phyloP scores from a whole-genome alignment of 2,329 filamentous ascomycete species.

The Ascochyta rabiei region DNA sequence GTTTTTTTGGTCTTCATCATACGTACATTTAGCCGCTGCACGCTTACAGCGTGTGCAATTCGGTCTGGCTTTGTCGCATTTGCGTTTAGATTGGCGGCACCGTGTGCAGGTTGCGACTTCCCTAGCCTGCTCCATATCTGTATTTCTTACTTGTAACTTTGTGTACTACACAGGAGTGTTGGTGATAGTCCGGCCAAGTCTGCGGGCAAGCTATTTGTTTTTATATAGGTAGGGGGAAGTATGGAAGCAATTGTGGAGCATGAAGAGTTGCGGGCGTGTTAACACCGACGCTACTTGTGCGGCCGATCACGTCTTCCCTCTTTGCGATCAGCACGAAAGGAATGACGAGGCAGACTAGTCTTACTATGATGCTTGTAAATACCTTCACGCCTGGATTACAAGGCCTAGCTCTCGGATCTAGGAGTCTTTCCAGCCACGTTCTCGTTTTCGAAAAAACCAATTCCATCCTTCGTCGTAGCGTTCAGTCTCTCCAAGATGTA shows the following conservation, averaged over 20 bases:
- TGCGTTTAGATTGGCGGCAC: conserved; percentile 25
- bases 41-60: conserved; percentile 19
- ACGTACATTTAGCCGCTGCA: conserved; percentile 15
- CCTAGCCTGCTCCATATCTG: conserved; percentile 9
- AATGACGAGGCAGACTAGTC: neutral
- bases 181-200: neutral
- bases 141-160: neutral
- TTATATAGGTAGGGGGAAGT: too few species aligned
- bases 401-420: neutral
- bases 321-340: too few species aligned
- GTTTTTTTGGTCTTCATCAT: neutral
- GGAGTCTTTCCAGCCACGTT: neutral
- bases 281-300: too few species aligned
- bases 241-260: too few species aligned
- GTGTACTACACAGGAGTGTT: neutral
- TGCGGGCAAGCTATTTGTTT: neutral
- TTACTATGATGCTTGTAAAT: neutral
- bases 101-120: conserved; percentile 22
- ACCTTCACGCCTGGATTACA: neutral
- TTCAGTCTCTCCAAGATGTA: conserved; percentile 49
- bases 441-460: conserved; percentile 33
- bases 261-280: too few species aligned
- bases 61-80: conserved; percentile 26
- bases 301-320: too few species aligned
- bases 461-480: conserved; percentile 40